Percentiles rank a stretch among this genome's conserved stretches.
Conservation (phyloP, 768 basidiomycete genomes). For the Dacryopinax spathularia region DNA sequence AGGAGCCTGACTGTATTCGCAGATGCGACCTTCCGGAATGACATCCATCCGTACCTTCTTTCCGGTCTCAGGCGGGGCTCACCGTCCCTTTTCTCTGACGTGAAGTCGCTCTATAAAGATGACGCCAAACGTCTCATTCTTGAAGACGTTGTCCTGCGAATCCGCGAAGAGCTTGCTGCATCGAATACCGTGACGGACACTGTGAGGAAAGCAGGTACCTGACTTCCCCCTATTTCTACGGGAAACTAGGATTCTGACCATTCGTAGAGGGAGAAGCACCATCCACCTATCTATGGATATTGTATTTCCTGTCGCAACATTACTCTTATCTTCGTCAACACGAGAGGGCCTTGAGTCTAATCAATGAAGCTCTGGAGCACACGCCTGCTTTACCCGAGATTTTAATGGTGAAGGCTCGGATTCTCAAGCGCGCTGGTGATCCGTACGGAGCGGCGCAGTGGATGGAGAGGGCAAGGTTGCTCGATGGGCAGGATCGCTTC, state of each 20-base stretch:
- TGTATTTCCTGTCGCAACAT: conserved; percentile 90
- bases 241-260: background rate
- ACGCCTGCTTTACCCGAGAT: conserved; percentile 92
- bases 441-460: conserved; percentile 52
- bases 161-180: conserved; percentile 24
- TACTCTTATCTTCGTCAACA: conserved; percentile 48
- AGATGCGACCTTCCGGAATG: conserved; percentile 55
- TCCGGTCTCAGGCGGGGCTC: conserved; percentile 67
- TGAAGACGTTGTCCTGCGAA: conserved; percentile 50
- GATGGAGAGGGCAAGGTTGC: conserved; percentile 63
- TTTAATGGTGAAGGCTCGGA: conserved; percentile 63
- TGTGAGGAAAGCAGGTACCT: background rate
- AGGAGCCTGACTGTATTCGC: background rate
- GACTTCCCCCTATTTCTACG: conserved; percentile 13
- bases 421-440: conserved; percentile 79
- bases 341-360: conserved; percentile 39
- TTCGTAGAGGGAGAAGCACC: conserved; percentile 38
- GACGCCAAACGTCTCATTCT: conserved; percentile 49
- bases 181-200: background rate
- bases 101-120: conserved; percentile 70
- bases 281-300: conserved; percentile 79
- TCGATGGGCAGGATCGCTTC: conserved; percentile 92
- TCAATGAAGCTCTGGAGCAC: conserved; percentile 57
- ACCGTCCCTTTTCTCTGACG: conserved; percentile 82
- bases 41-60: conserved; percentile 52